Evolutionary conservation across 1,284 basidiomycete genomes (phyloP), one percentile per base, ranked within the genome.

Genomic region (Cryptococcus sp.): DNA sequence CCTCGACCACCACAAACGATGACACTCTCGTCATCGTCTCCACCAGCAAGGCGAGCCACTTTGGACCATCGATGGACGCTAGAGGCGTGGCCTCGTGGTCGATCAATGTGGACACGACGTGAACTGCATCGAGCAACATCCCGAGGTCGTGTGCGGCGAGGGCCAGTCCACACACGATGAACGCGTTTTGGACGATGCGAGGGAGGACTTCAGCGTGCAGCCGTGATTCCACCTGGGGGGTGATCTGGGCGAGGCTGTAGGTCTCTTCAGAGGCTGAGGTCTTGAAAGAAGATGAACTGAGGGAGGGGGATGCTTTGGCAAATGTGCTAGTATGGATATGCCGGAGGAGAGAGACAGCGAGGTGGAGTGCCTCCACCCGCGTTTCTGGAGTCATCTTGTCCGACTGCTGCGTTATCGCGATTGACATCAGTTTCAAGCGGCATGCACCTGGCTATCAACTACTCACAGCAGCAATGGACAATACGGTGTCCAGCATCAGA

Each of bases 1-100:
- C 81, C 16, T 90, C 80, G 16, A 86, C 78, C 24, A 83, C 81
- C 55, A 89, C 85, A 15, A 91, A 83, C 0, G 83, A 77, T 5
- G 81, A 79, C 64, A 91, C 91, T 37, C 57, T 57, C 7, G 67
- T 54, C 18, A 79, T 55, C 0, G 61, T 58, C 0, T 50, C 23
- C 2, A 77, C 52, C 8, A 79, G 46, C 1, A 58, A 54, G 0
- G 52, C 50, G 2, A 73, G 52, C 80, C 80, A 80, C 0, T 49
- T 55, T 16, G 9, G 21, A n/a, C 62, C 60, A 35, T 68, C 56
- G 1, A 72, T 48, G 0, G 37, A 18, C 2, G 54, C 54, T 16
- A 72, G 45, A 4, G 66, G 37, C 0, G 66, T 56, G 3, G 60
- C 57, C 45, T 73, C 71, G 9, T 55, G 45, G 13, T 71, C 70